phyloP scores from a whole-genome alignment of 768 basidiomycete genomes.

The Serendipita indica region DNA sequence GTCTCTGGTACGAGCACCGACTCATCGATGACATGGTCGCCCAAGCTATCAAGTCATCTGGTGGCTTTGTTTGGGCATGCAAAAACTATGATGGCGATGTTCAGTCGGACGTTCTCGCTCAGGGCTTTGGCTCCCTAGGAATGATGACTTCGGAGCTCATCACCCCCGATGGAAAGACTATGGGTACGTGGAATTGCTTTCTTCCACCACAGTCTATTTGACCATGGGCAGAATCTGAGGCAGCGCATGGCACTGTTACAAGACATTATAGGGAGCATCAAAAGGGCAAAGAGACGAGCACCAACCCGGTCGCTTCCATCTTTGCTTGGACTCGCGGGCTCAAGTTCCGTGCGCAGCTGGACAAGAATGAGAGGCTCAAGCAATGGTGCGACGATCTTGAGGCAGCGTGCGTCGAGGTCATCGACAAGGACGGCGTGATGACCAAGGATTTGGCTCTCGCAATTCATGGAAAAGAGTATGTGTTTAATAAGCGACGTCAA shows the following conservation, averaged over 20 bases:
- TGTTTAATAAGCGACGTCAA: background rate
- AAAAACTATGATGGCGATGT: constrained; percentile 66
- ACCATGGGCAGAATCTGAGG: no score
- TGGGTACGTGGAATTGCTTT: no score
- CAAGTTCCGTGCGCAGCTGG: constrained; percentile 82
- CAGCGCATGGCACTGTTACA: constrained; percentile 93
- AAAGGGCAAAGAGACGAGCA: constrained; percentile 94
- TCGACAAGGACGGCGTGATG: constrained; percentile 83
- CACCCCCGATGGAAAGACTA: constrained; percentile 82
- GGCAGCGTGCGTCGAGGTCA: constrained; percentile 76
- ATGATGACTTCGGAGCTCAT: constrained; percentile 98
- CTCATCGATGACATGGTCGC: constrained; percentile 98
- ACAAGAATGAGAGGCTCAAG: constrained; percentile 58
- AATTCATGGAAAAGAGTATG: constrained; percentile 65
- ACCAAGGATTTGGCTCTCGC: constrained; percentile 93
- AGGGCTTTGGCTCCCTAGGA: constrained; percentile 90
- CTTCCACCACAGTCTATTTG: no score
- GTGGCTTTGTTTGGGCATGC: constrained; percentile 63
- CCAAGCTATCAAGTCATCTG: constrained; percentile 89
- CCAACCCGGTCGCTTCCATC: constrained; percentile 96
- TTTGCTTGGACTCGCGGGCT: constrained; percentile 98
- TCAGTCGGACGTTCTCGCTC: constrained; percentile 87
- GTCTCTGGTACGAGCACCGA: constrained; percentile 89
- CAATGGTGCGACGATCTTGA: constrained; percentile 72
- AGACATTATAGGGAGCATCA: constrained; percentile 96